These are phyloP conservation scores for Podaxis sp. DNA, from an alignment of 768 basidiomycete genomes.

Conservation along the genomic window DNA sequence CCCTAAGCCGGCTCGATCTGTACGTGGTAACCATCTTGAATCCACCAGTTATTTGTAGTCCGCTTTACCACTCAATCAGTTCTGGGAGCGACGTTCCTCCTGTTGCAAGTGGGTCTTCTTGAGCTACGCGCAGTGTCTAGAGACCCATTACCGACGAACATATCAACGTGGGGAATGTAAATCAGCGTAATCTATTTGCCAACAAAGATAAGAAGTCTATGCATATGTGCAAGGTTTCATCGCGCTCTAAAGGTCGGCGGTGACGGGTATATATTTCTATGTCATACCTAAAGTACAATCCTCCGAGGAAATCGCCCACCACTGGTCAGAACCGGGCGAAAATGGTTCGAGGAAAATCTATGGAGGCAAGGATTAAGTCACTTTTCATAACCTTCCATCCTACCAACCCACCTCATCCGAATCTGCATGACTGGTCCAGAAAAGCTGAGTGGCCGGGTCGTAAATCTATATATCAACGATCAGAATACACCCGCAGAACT, in stretches of 20 bases:
- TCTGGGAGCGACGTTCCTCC: too few relatives aligned
- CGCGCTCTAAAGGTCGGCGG: neutral
- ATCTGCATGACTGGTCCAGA: slow-evolving; percentile 6
- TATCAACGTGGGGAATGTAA: neutral
- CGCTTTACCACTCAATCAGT: too few relatives aligned
- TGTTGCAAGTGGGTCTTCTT: too few relatives aligned
- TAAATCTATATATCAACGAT: slow-evolving; percentile 2
- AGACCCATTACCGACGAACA: too few relatives aligned
- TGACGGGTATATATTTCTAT: neutral
- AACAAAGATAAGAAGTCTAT: neutral
- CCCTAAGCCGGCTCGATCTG: too few relatives aligned
- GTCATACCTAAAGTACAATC: neutral
- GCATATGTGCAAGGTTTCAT: neutral
- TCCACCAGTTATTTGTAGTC: too few relatives aligned
- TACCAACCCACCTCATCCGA: slow-evolving; percentile 2
- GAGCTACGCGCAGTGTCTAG: too few relatives aligned
- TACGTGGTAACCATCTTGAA: too few relatives aligned
- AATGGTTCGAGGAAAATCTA: slow-evolving; percentile 12
- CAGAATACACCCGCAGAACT: neutral
- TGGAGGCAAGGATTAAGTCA: neutral
- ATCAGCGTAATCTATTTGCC: neutral
- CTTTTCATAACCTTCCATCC: too few relatives aligned
- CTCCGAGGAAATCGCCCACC: slow-evolving; percentile 13
- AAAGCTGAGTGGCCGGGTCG: slow-evolving; percentile 7
- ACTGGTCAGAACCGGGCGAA: slow-evolving; percentile 10